These are phyloP conservation scores for Russula brevipes DNA, from an alignment of 768 basidiomycete species.

Conservation along the genomic window DNA sequence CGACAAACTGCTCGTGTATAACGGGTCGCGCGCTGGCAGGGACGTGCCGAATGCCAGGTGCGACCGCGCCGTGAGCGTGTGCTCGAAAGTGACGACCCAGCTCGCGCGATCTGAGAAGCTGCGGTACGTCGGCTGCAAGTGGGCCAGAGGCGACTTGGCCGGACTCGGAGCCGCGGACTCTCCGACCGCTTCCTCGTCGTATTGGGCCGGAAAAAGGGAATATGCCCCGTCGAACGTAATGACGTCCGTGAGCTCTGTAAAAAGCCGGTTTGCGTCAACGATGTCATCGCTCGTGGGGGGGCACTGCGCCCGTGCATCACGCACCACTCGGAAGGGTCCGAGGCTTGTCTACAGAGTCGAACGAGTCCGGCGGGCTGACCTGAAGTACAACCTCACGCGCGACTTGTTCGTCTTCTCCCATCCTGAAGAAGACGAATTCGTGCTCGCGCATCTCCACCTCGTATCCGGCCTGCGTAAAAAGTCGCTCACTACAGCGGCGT, in stretches of 20 bases:
- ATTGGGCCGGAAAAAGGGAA: constrained; percentile 12
- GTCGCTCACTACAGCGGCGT: background rate
- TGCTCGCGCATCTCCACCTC: background rate
- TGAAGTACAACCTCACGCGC: background rate
- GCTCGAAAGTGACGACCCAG: constrained; percentile 19
- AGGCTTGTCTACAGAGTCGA: constrained; percentile 1
- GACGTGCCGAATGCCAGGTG: constrained; percentile 9
- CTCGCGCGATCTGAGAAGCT: constrained; percentile 18
- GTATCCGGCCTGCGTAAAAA: constrained; percentile 13
- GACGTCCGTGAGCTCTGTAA: constrained; percentile 13
- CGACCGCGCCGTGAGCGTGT: background rate
- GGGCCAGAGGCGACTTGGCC: too few species aligned
- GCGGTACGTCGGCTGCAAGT: background rate
- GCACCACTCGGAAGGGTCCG: constrained; percentile 3
- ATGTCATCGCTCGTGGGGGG: too few species aligned
- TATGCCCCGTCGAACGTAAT: constrained; percentile 19
- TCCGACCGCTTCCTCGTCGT: background rate
- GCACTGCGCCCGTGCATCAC: background rate
- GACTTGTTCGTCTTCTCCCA: background rate
- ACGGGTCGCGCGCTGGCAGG: constrained; percentile 1
- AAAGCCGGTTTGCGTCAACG: background rate
- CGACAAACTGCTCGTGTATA: constrained; percentile 12
- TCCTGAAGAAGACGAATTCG: constrained; percentile 4
- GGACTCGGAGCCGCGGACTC: background rate
- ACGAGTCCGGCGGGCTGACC: background rate